These are phyloP conservation scores for Eleusine coracana DNA, from an alignment of 176 grass and related monocot genomes.

Conservation along the genomic window DNA sequence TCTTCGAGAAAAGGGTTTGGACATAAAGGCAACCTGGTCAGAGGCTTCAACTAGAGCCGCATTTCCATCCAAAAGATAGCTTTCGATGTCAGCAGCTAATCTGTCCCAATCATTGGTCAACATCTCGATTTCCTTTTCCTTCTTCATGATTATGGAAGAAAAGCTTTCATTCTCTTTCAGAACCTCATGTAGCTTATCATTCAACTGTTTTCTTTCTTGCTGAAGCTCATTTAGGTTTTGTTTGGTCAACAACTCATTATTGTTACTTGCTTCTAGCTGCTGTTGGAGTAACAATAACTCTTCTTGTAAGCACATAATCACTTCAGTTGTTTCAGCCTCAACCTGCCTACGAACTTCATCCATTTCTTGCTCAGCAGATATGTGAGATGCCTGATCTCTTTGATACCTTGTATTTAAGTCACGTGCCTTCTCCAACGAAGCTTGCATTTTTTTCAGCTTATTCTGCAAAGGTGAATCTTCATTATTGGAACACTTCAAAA, in stretches of 20 bases:
- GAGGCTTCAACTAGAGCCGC: slow-evolving; percentile 68
- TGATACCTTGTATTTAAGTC: slow-evolving; percentile 65
- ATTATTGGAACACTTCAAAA: slow-evolving; percentile 55
- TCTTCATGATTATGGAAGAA: slow-evolving; percentile 52
- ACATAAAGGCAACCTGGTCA: slow-evolving; percentile 61
- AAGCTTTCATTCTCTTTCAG: slow-evolving; percentile 53
- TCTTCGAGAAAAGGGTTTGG: slow-evolving; percentile 57
- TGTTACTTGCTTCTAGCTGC: slow-evolving; percentile 57
- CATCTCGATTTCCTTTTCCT: slow-evolving; percentile 57
- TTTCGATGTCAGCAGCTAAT: slow-evolving; percentile 78
- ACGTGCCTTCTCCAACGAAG: slow-evolving; percentile 74
- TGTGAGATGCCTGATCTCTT: slow-evolving; percentile 71
- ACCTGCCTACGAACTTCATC: slow-evolving; percentile 90
- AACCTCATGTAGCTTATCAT: slow-evolving; percentile 50
- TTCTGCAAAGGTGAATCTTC: slow-evolving; percentile 83
- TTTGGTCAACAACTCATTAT: slow-evolving; percentile 52
- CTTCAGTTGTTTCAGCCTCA: slow-evolving; percentile 91
- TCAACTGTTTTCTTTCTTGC: slow-evolving; percentile 55
- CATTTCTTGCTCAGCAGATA: slow-evolving; percentile 79
- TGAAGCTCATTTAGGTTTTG: slow-evolving; percentile 52
- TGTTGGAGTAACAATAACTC: slow-evolving; percentile 64
- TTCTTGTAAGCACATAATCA: slow-evolving; percentile 92
- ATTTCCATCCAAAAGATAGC: slow-evolving; percentile 71
- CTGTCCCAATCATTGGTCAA: slow-evolving; percentile 67
- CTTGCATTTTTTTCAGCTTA: slow-evolving; percentile 94